A percentile compares a stretch with the other conserved stretches of the same genome.
Conservation (phyloP, 225 moss, liverwort and hornwort genomes). For the Lunularia cruciata region DNA sequence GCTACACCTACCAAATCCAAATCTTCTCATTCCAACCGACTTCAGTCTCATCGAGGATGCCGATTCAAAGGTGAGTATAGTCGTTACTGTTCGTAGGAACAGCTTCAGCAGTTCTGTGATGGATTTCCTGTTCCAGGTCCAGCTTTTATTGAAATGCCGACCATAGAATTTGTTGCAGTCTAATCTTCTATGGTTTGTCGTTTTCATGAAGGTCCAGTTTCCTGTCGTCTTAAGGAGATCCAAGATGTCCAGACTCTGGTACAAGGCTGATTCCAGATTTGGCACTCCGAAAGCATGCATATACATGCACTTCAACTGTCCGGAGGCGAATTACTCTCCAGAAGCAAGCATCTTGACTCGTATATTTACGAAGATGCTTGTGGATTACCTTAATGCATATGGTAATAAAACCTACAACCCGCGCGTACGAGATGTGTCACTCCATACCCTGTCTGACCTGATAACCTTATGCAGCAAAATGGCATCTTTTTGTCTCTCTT, state of each 20-base stretch:
- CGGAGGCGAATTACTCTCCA: constrained; percentile 86
- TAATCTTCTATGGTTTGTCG: not conserved
- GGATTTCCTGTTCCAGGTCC: not conserved
- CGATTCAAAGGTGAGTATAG: constrained; percentile 41
- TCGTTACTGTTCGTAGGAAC: not conserved
- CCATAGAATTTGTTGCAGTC: not conserved
- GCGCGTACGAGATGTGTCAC: no score
- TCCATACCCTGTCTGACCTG: no score
- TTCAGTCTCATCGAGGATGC: constrained; percentile 62
- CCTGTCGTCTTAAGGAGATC: constrained; percentile 61
- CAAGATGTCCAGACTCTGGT: constrained; percentile 87
- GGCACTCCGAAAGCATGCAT: constrained; percentile 86
- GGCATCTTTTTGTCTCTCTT: no score
- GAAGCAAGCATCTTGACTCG: constrained; percentile 86
- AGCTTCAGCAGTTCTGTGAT: not conserved
- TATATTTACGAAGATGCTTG: constrained; percentile 85
- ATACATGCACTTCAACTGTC: constrained; percentile 89
- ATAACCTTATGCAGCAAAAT: no score
- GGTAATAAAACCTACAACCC: constrained; percentile 42
- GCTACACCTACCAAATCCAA: constrained; percentile 69
- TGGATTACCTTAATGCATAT: constrained; percentile 95
- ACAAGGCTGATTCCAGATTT: constrained; percentile 88
- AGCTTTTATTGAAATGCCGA: not conserved
- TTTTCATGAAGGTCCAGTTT: constrained; percentile 44
- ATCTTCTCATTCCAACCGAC: constrained; percentile 75